Conservation (phyloP, 148 eudicot genomes). For the Vaccinium myrtillus region DNA sequence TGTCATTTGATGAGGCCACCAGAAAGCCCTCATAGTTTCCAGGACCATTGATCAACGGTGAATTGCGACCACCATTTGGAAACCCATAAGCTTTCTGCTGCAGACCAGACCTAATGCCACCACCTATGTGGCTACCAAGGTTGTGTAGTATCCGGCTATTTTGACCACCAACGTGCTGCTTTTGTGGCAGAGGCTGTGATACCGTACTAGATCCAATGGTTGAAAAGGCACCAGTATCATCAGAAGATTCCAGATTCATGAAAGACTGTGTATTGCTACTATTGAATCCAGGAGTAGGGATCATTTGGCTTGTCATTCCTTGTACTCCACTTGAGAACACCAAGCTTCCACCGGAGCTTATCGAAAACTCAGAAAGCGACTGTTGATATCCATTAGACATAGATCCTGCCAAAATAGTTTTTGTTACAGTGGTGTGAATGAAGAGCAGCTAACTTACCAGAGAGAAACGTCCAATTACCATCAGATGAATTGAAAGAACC, state of each 20-base stretch:
- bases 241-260: slow-evolving; percentile 48
- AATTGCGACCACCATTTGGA: too few relatives aligned
- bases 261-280: slow-evolving; percentile 44
- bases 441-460: not conserved
- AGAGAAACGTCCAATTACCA: slow-evolving; percentile 33
- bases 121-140: slow-evolving; percentile 62
- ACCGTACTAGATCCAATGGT: slow-evolving; percentile 49
- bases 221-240: slow-evolving; percentile 47
- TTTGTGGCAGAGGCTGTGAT: slow-evolving; percentile 60
- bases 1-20: too few relatives aligned
- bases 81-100: too few relatives aligned
- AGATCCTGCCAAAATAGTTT: slow-evolving; percentile 49
- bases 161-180: slow-evolving; percentile 57
- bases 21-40: too few relatives aligned
- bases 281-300: slow-evolving; percentile 89
- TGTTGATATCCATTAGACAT: slow-evolving; percentile 73
- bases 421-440: slow-evolving; percentile 11
- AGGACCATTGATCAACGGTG: too few relatives aligned
- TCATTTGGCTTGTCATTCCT: slow-evolving; percentile 87
- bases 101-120: too few relatives aligned
- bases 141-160: slow-evolving; percentile 70
- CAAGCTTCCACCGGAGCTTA: slow-evolving; percentile 50
- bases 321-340: slow-evolving; percentile 49
- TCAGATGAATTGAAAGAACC: slow-evolving; percentile 50
- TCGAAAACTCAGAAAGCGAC: slow-evolving; percentile 49